These are phyloP conservation scores for Trichoderma parareesei DNA, from an alignment of 495 filamentous ascomycete species.

Conservation along the genomic window DNA sequence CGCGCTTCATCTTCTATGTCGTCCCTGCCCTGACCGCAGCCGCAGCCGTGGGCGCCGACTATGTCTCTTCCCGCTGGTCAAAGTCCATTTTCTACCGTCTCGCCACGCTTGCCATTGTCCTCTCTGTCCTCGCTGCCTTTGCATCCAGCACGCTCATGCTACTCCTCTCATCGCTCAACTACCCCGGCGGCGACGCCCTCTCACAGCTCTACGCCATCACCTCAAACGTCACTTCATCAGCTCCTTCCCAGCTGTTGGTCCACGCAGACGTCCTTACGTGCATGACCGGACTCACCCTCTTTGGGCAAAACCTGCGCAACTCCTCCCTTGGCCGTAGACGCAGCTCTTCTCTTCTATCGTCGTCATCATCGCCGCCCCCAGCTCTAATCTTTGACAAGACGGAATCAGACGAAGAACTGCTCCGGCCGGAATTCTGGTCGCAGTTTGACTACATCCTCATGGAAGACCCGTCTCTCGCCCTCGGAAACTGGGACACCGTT, in stretches of 20 bases:
- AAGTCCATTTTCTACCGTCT: slow-evolving; percentile 52
- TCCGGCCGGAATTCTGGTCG: slow-evolving; percentile 64
- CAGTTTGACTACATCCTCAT: slow-evolving; percentile 74
- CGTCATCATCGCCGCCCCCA: not conserved
- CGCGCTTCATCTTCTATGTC: slow-evolving; percentile 88
- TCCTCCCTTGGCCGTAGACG: not conserved
- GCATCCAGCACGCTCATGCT: slow-evolving; percentile 54
- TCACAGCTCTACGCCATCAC: slow-evolving; percentile 46
- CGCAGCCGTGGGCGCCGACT: slow-evolving; percentile 64
- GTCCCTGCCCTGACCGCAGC: slow-evolving; percentile 73
- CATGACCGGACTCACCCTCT: slow-evolving; percentile 91
- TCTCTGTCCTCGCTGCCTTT: slow-evolving; percentile 52
- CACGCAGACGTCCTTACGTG: slow-evolving; percentile 84
- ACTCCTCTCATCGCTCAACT: slow-evolving; percentile 69
- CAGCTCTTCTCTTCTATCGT: not conserved
- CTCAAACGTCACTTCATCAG: slow-evolving; percentile 16
- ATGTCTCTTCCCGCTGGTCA: slow-evolving; percentile 59
- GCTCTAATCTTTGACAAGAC: slow-evolving; percentile 49
- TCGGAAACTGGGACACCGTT: slow-evolving; percentile 65
- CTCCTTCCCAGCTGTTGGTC: slow-evolving; percentile 34
- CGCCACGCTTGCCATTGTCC: slow-evolving; percentile 45
- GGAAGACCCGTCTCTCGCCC: slow-evolving; percentile 48
- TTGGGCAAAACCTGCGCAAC: slow-evolving; percentile 47
- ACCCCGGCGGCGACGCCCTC: slow-evolving; percentile 74
- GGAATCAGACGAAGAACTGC: slow-evolving; percentile 46